Percentiles rank a stretch among this genome's conserved stretches.
These are phyloP conservation scores for Ophiosphaerella herpotricha DNA, from an alignment of 2,329 filamentous ascomycete species.

Conservation along the genomic window DNA sequence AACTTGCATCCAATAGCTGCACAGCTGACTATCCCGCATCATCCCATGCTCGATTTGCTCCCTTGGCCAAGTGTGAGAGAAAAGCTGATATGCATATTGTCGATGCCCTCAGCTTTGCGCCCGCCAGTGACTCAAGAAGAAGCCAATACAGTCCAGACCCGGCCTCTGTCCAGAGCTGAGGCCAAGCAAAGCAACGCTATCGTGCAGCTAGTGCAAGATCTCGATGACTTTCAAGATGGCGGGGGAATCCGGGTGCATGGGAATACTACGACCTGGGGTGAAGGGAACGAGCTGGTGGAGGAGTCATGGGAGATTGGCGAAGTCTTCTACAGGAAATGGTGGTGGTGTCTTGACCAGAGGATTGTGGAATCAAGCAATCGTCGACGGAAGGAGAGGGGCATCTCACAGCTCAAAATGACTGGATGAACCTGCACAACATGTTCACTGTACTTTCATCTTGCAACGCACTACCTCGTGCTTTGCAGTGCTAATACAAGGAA, in stretches of 20 bases:
- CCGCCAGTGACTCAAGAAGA: slow-evolving; percentile 50
- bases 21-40: slow-evolving; percentile 59
- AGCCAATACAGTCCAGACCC: not conserved
- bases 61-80: slow-evolving; percentile 59
- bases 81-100: slow-evolving; percentile 56
- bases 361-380: slow-evolving; percentile 61
- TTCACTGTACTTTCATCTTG: not conserved
- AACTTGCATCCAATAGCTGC: slow-evolving; percentile 58
- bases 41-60: slow-evolving; percentile 62
- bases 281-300: slow-evolving; percentile 54
- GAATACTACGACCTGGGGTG: slow-evolving; percentile 51
- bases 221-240: slow-evolving; percentile 60
- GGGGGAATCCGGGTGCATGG: slow-evolving; percentile 42
- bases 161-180: not conserved
- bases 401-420: slow-evolving; percentile 19
- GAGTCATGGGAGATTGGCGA: slow-evolving; percentile 63
- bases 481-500: too few species aligned
- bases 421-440: not conserved
- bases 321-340: slow-evolving; percentile 63
- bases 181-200: slow-evolving; percentile 48
- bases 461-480: not conserved
- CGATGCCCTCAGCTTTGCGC: slow-evolving; percentile 54
- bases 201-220: slow-evolving; percentile 60
- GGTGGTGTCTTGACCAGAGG: slow-evolving; percentile 62
- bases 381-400: slow-evolving; percentile 55